These are phyloP conservation scores for Tetramitus jugosus DNA, from an alignment of 208 protist genomes.

Conservation along the genomic window DNA sequence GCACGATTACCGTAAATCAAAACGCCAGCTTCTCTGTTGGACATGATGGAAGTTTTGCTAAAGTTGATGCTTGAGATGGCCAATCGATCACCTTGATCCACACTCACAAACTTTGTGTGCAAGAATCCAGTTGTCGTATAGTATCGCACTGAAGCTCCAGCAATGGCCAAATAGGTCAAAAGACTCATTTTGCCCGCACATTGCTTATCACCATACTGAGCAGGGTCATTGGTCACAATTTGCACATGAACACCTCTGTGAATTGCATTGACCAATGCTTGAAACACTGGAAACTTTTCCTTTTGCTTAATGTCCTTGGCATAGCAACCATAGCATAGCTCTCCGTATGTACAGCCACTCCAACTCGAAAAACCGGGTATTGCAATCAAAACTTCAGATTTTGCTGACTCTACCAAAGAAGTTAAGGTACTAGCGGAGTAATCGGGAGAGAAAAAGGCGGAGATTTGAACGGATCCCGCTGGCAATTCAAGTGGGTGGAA, in stretches of 20 bases:
- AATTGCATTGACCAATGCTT: slow-evolving; percentile 40
- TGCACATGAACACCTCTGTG: slow-evolving; percentile 34
- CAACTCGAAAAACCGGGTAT: slow-evolving; percentile 18
- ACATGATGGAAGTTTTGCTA: no score
- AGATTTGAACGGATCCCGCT: background rate
- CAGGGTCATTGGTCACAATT: slow-evolving; percentile 36
- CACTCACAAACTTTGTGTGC: slow-evolving; percentile 35
- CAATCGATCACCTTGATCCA: no score
- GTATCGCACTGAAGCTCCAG: slow-evolving; percentile 38
- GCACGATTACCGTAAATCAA: background rate
- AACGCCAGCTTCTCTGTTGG: slow-evolving; percentile 40
- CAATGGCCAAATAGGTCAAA: slow-evolving; percentile 32
- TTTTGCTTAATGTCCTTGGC: background rate
- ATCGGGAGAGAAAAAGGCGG: slow-evolving; percentile 16
- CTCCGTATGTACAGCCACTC: slow-evolving; percentile 1
- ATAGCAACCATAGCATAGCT: background rate
- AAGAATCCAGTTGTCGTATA: slow-evolving; percentile 40
- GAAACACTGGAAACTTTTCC: slow-evolving; percentile 41
- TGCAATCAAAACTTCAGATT: background rate
- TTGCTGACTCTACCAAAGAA: background rate
- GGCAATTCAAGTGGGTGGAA: no score
- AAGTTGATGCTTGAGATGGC: no score
- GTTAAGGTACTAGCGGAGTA: background rate
- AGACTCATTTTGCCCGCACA: slow-evolving; percentile 36
- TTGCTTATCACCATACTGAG: slow-evolving; percentile 27